A percentile compares a stretch with the other conserved stretches of the same genome.
These are phyloP conservation scores for Ophiobolus disseminans DNA, from an alignment of 2,329 filamentous ascomycete species.

Conservation along the genomic window DNA sequence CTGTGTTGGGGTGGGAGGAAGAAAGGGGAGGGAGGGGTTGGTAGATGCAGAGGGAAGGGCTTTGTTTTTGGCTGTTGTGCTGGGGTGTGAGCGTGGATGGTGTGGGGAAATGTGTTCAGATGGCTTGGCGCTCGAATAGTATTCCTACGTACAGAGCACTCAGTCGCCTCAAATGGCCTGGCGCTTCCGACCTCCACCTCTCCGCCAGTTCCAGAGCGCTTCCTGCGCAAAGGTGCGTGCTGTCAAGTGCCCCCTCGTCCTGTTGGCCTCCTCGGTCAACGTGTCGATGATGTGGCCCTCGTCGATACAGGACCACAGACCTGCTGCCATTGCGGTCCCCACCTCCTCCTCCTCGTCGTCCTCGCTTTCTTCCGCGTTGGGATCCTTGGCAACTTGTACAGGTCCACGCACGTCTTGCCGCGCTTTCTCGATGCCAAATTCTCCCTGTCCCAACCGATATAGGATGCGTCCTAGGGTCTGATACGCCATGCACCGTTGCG, in stretches of 20 bases:
- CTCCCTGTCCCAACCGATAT: slow-evolving; percentile 79
- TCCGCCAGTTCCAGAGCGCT: slow-evolving; percentile 85
- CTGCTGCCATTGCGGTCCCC: slow-evolving; percentile 64
- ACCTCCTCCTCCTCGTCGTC: slow-evolving; percentile 48
- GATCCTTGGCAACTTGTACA: slow-evolving; percentile 54
- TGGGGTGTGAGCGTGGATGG: no score
- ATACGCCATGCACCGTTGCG: slow-evolving; percentile 89
- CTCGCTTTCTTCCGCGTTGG: slow-evolving; percentile 38
- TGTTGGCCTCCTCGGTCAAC: slow-evolving; percentile 75
- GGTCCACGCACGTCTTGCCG: slow-evolving; percentile 51
- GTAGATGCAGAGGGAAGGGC: no score
- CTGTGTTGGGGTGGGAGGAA: no score
- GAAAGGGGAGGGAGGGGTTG: no score
- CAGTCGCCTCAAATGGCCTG: slow-evolving; percentile 55
- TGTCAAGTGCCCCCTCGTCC: slow-evolving; percentile 74
- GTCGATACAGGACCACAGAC: slow-evolving; percentile 82
- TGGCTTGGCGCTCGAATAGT: no score
- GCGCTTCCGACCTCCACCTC: slow-evolving; percentile 70
- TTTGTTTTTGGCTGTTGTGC: no score
- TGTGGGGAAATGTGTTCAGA: no score
- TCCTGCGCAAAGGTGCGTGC: slow-evolving; percentile 86
- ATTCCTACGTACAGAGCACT: no score
- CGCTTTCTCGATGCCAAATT: slow-evolving; percentile 64
- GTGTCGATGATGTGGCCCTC: slow-evolving; percentile 78
- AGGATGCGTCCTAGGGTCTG: slow-evolving; percentile 87